A percentile compares a stretch with the other conserved stretches of the same genome.
These are phyloP conservation scores for Drosera spatulata DNA, from an alignment of 179 eudicot genomes.

Conservation along the genomic window DNA sequence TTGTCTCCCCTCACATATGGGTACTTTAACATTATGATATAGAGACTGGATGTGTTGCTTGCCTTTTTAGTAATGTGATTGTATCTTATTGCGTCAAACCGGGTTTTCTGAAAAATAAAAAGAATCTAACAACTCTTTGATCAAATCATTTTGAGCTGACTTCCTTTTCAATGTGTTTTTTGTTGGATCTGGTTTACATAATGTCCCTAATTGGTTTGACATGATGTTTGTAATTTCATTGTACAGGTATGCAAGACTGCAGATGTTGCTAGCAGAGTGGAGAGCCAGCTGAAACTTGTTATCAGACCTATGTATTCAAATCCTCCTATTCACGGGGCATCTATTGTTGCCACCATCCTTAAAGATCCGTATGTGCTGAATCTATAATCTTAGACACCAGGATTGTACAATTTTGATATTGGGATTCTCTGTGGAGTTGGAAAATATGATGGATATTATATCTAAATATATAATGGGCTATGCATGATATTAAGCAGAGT, in stretches of 20 bases:
- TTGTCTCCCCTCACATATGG: too few relatives aligned
- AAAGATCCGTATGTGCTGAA: constrained; percentile 24
- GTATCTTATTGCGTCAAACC: too few relatives aligned
- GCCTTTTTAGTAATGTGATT: too few relatives aligned
- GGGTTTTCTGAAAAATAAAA: too few relatives aligned
- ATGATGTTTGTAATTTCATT: background rate
- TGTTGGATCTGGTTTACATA: background rate
- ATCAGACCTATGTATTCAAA: constrained; percentile 41
- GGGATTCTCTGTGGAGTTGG: background rate
- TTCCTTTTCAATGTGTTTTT: background rate
- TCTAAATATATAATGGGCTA: background rate
- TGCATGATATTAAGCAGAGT: background rate
- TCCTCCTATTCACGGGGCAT: constrained; percentile 44
- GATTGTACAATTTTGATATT: background rate
- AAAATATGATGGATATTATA: background rate
- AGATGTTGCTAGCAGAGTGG: constrained; percentile 35
- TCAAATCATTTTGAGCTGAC: too few relatives aligned
- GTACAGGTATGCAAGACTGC: constrained; percentile 38
- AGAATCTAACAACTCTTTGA: too few relatives aligned
- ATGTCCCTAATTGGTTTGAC: background rate
- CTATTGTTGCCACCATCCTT: constrained; percentile 34
- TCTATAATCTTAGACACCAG: background rate
- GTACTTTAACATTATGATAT: too few relatives aligned
- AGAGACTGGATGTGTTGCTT: too few relatives aligned
- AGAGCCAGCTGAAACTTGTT: constrained; percentile 43